Evolutionary conservation across 176 grass and related monocot genomes (phyloP).

Genomic region (Triticum monococcum): DNA sequence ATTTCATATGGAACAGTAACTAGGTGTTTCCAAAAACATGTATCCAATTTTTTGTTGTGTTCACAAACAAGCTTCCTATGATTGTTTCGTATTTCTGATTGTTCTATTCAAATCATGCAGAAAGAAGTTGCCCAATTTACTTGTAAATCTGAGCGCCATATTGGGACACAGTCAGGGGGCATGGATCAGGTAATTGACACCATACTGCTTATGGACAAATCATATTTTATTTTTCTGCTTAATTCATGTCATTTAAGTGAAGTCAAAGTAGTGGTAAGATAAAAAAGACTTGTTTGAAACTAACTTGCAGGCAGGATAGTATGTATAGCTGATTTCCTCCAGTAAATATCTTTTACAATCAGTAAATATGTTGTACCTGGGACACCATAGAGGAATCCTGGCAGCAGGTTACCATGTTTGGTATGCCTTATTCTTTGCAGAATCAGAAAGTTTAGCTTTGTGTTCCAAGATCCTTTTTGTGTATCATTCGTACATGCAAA

Average conservation of each 20-base stretch:
- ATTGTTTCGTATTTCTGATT: not conserved
- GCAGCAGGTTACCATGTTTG: not conserved
- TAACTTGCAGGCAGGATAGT: not conserved
- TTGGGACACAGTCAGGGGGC: conserved; percentile 92
- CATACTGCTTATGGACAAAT: not conserved
- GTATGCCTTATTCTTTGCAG: not conserved
- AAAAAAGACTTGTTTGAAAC: not conserved
- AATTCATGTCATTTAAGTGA: not conserved
- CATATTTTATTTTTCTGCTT: not conserved
- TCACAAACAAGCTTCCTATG: not conserved
- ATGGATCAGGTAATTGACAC: conserved; percentile 85
- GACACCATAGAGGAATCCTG: not conserved
- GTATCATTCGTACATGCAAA: not conserved
- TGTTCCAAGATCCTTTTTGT: not conserved
- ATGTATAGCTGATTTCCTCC: not conserved
- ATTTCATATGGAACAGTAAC: not conserved
- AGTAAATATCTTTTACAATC: not conserved
- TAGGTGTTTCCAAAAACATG: not conserved
- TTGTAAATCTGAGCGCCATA: conserved; percentile 82
- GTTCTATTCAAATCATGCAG: conserved; percentile 47
- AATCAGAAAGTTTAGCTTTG: not conserved
- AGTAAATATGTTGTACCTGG: not conserved
- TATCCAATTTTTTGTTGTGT: not conserved
- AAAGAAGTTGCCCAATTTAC: conserved; percentile 99
- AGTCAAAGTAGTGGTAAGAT: not conserved